Evolutionary conservation across 2,329 filamentous ascomycete genomes (phyloP).

Genomic region (Colletotrichum noveboracense): DNA sequence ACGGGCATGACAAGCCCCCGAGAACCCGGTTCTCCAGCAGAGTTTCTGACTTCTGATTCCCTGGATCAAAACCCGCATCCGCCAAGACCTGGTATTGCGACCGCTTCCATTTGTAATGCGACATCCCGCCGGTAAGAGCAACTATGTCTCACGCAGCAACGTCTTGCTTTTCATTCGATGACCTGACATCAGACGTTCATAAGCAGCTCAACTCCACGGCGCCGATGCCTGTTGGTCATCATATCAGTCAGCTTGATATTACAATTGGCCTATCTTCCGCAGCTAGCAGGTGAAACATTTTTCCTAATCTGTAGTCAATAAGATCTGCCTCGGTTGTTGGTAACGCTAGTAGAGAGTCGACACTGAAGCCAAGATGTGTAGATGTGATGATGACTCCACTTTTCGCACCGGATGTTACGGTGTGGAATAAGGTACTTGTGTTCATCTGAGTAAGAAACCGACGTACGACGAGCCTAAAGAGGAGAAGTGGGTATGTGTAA

Average conservation of each 20-base stretch:
- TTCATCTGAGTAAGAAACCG: background rate
- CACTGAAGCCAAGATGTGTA: background rate
- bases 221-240: background rate
- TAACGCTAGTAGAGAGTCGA: background rate
- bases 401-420: background rate
- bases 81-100: background rate
- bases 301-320: background rate
- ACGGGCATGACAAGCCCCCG: background rate
- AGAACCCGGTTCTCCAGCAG: background rate
- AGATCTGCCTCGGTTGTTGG: background rate
- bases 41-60: background rate
- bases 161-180: background rate
- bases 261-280: background rate
- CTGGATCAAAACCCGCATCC: background rate
- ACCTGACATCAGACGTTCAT: background rate
- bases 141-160: background rate
- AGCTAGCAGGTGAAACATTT: background rate
- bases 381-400: background rate
- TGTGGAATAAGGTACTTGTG: background rate
- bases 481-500: background rate
- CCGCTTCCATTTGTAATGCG: background rate
- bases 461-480: background rate
- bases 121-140: background rate
- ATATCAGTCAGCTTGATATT: background rate
- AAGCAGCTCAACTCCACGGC: background rate